Evolutionary conservation across 1,284 basidiomycete species (phyloP).

Genomic region (Golubevia sp.): DNA sequence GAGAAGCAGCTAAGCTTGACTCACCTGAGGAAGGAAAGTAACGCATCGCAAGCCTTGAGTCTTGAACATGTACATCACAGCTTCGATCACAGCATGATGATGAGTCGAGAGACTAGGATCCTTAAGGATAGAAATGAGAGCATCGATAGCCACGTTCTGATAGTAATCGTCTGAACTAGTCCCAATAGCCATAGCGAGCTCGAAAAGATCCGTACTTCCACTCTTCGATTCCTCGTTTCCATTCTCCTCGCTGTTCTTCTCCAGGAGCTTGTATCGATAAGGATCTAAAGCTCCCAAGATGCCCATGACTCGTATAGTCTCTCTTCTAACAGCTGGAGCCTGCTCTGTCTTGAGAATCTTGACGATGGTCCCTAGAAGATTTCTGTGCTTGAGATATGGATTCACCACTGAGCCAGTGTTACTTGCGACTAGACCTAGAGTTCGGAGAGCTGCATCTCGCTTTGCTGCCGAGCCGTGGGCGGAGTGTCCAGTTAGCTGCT

Average conservation of each 20-base stretch:
- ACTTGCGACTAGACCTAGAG: slow-evolving; percentile 91
- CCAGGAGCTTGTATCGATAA: slow-evolving; percentile 84
- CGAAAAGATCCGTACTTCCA: slow-evolving; percentile 67
- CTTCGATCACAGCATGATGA: slow-evolving; percentile 87
- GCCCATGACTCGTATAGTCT: slow-evolving; percentile 89
- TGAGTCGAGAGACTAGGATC: slow-evolving; percentile 65
- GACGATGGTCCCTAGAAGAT: slow-evolving; percentile 83
- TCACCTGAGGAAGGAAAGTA: slow-evolving; percentile 87
- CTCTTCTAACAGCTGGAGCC: slow-evolving; percentile 72
- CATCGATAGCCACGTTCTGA: slow-evolving; percentile 92
- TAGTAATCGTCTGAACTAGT: slow-evolving; percentile 84
- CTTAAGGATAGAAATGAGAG: slow-evolving; percentile 83
- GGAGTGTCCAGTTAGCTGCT: slow-evolving; percentile 83
- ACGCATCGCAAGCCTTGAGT: slow-evolving; percentile 97
- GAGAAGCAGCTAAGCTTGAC: slow-evolving; percentile 29
- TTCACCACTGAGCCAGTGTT: slow-evolving; percentile 93
- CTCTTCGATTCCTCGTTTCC: slow-evolving; percentile 64
- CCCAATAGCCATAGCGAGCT: slow-evolving; percentile 66
- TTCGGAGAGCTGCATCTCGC: slow-evolving; percentile 89
- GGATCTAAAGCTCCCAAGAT: slow-evolving; percentile 97
- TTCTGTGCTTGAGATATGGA: slow-evolving; percentile 88
- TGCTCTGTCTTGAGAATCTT: slow-evolving; percentile 85
- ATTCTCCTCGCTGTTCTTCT: slow-evolving; percentile 76
- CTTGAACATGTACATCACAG: slow-evolving; percentile 99
- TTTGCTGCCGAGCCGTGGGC: slow-evolving; percentile 37